These are phyloP conservation scores for Neurospora sp. DNA, from an alignment of 495 filamentous ascomycete genomes.

Conservation along the genomic window DNA sequence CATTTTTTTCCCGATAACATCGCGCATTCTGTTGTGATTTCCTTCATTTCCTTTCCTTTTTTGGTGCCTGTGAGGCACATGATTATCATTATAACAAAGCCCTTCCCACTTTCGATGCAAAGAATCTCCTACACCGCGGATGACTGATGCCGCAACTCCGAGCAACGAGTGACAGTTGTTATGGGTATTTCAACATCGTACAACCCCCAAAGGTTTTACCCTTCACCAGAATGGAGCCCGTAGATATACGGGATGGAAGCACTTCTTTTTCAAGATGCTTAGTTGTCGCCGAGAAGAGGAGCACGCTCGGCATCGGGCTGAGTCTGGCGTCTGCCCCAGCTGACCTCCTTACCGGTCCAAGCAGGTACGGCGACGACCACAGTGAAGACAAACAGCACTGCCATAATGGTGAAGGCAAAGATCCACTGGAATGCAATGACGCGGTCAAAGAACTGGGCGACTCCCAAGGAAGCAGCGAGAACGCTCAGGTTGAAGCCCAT, in stretches of 20 bases:
- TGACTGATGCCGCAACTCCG: neutral
- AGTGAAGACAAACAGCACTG: constrained; percentile 55
- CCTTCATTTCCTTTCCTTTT: neutral
- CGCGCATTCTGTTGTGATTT: neutral
- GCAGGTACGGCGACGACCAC: constrained; percentile 54
- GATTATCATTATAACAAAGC: neutral
- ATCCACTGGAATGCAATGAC: constrained; percentile 78
- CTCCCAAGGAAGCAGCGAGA: constrained; percentile 62
- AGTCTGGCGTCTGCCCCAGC: constrained; percentile 20
- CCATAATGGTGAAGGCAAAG: constrained; percentile 79
- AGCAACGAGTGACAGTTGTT: neutral
- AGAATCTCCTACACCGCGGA: neutral
- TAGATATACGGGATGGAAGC: neutral
- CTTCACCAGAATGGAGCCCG: neutral
- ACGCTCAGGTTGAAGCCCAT: constrained; percentile 70
- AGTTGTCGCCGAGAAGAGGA: constrained; percentile 36
- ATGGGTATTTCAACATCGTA: neutral
- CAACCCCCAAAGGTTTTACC: neutral
- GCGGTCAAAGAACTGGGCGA: constrained; percentile 63
- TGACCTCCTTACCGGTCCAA: constrained; percentile 43
- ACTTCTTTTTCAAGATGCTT: constrained; percentile 3
- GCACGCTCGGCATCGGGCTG: constrained; percentile 39
- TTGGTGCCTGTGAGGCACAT: neutral
- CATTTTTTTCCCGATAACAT: neutral
- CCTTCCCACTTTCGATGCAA: neutral